Evolutionary conservation across 2,329 filamentous ascomycete genomes (phyloP).

Genomic region (Fusarium domesticum): DNA sequence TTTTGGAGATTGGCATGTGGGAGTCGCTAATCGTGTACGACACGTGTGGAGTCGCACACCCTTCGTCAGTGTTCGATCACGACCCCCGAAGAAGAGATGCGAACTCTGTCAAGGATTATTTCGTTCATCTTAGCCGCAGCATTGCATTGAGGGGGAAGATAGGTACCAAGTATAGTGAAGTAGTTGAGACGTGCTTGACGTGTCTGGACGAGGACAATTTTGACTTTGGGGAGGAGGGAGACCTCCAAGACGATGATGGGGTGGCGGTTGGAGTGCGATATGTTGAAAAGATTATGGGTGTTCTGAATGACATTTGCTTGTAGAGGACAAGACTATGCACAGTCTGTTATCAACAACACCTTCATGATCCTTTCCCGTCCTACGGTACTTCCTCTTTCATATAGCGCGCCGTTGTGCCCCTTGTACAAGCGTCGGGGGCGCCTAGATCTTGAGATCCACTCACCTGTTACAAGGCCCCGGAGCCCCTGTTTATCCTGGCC

Average conservation of each 20-base stretch:
- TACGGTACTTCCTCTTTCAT: no score
- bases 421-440: no score
- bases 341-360: no score
- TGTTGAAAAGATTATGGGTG: slow-evolving; percentile 8
- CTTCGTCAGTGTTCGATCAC: background rate
- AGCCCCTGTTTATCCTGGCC: slow-evolving; percentile 2
- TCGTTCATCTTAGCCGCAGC: slow-evolving; percentile 13
- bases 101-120: slow-evolving; percentile 5
- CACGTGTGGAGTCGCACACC: background rate
- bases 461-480: slow-evolving; percentile 25
- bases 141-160: slow-evolving; percentile 21
- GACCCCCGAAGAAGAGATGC: background rate
- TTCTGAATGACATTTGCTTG: background rate
- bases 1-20: slow-evolving; percentile 53
- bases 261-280: slow-evolving; percentile 10
- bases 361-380: no score
- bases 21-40: slow-evolving; percentile 30
- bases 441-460: slow-evolving; percentile 17
- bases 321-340: no score
- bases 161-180: slow-evolving; percentile 30
- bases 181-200: slow-evolving; percentile 36
- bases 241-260: slow-evolving; percentile 12
- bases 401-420: no score
- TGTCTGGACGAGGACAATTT: slow-evolving; percentile 32
- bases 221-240: slow-evolving; percentile 29